Evolutionary conservation across 2,329 filamentous ascomycete genomes (phyloP), one percentile per base, ranked within the genome.

Genomic region (Sporothrix globosa): DNA sequence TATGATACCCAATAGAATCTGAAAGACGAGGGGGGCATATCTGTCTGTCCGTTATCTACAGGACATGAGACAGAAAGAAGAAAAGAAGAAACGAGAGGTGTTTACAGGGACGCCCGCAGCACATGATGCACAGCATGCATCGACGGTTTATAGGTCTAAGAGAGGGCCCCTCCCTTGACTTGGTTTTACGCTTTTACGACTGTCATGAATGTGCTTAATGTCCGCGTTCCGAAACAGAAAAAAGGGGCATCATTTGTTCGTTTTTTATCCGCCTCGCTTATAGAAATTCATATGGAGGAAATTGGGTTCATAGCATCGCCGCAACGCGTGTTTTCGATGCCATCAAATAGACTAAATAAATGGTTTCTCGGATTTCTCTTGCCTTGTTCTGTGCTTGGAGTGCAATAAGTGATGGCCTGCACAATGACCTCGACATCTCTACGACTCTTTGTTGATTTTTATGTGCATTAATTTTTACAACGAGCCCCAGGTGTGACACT

Each of bases 341-440:
- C 76, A 78, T 75, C 68, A 76, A 82, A 86, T 88, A 88, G 86
- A 88, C 84, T 87, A 88, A 87, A 48, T 17, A n/a, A 84, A 85
- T 85, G 86, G 86, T 87, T 87, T 86, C 85, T 87, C 85, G 82
- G 84, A 85, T 85, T 81, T 86, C 83, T 44, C 14, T 9, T 19
- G 11, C 27, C 14, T 56, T 60, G 56, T 19, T 21, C 44, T 48
- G 44, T 19, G 44, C 14, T 48, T 48, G 44, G 13, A 6, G 44
- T 14, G 44, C 14, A 48, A 48, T 19, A 48, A 5, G 17, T 17
- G 14, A 48, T 19, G 14, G 14, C 0, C 44, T 17, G 13, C 44
- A 4, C 44, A 46, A 14, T 17, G 44, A 17, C 34, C 4, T 34
- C 34, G 34, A 34, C 34, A 34, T 34, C 34, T 6, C 4, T 46